Evolutionary conservation across 192 early-diverging fungal species (phyloP), one percentile per base, ranked within the genome.

Genomic region (Oehlia diaphana): DNA sequence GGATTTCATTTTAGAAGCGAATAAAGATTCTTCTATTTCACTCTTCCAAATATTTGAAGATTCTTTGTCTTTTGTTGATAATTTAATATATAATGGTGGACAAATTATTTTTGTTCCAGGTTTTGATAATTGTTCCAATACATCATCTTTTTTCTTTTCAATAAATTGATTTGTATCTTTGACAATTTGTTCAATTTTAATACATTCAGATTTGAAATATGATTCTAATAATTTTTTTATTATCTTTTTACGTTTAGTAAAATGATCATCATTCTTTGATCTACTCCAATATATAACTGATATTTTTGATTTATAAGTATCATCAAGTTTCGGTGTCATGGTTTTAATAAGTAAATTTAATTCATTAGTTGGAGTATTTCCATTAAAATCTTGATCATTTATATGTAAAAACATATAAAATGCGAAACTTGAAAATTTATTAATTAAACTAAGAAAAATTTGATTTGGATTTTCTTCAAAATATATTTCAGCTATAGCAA

Each of bases 401-500:
- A 42, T 21, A 42, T 71, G 28, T 42, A 71, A 9, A n/a, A 71
- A 37, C n/a, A 71, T 33, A n/a, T 21, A 71, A 39, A 71, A 71
- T 16, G 69, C 69, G 9, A 37, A 14, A 31, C 42, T 3, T n/a
- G 69, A 71, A 3, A 71, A 42, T 1, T 19, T 42, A 4, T 44
- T 47, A 13, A 71, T 42, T n/a, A 71, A 21, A 42, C 12, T n/a
- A 19, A 37, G 69, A 39, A 71, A 71, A 9, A 42, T 10, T 0
- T 71, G 33, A n/a, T 31, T 5, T 7, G 33, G 12, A 21, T n/a
- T 5, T n/a, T n/a, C 37, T 39, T n/a, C 21, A 21, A 37, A 37
- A 71, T 71, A 71, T 71, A 42, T 39, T 71, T 71, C 69, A 14
- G 42, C 69, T 39, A 71, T 71, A n/a, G 69, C 69, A 19, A 71